phyloP scores from a whole-genome alignment of 345 rosid species.

The Linum lewisii region DNA sequence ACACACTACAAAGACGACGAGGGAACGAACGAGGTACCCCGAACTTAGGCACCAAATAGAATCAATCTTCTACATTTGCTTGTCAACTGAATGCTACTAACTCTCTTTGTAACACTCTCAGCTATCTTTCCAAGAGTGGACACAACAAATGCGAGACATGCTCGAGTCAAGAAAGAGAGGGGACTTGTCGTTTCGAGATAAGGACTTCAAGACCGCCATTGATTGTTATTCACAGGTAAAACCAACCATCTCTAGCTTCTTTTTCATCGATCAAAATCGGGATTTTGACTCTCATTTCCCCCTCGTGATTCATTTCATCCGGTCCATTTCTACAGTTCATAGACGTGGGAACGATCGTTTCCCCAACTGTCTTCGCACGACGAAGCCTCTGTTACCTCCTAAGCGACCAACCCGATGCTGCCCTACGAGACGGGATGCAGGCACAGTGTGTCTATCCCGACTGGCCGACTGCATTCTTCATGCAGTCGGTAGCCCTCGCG shows the following conservation, averaged over 20 bases:
- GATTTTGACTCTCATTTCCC: too few species aligned
- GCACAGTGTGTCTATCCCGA: conserved; percentile 79
- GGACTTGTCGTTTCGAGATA: conserved; percentile 86
- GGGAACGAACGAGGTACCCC: conserved; percentile 72
- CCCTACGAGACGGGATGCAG: conserved; percentile 94
- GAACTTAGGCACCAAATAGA: not conserved
- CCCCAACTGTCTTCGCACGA: conserved; percentile 86
- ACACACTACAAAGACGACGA: conserved; percentile 95
- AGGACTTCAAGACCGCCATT: conserved; percentile 86
- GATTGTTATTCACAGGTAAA: conserved; percentile 93
- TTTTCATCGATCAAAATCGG: too few species aligned
- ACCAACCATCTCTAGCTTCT: not conserved
- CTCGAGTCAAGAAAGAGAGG: conserved; percentile 90
- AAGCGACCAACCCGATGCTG: conserved; percentile 80
- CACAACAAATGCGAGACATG: conserved; percentile 96
- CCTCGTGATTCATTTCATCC: conserved; percentile 7
- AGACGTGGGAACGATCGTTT: conserved; percentile 75
- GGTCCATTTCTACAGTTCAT: conserved; percentile 73
- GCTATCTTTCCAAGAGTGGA: conserved; percentile 98
- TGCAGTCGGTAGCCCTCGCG: conserved; percentile 96
- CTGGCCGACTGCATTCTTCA: conserved; percentile 92
- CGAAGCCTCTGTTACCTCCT: conserved; percentile 85
- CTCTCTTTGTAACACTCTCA: conserved; percentile 16
- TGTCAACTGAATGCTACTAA: not conserved
- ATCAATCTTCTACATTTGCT: not conserved